A percentile compares a stretch with the other conserved stretches of the same genome.
These are phyloP conservation scores for Blastomyces emzantsi DNA, from an alignment of 2,329 filamentous ascomycete genomes.

Conservation along the genomic window DNA sequence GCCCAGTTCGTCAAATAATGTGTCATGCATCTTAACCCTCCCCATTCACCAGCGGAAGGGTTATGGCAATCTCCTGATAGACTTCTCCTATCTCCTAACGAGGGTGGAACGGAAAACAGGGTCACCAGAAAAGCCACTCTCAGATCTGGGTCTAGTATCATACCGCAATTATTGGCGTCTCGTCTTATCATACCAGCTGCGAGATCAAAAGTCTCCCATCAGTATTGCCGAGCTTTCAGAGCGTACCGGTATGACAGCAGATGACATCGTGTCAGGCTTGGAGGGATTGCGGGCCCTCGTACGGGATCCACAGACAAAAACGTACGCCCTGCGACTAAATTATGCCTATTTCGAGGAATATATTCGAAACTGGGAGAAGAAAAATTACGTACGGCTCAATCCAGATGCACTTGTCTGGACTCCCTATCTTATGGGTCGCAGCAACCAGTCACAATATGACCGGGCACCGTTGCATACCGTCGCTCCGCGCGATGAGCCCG, in stretches of 20 bases:
- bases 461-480: slow-evolving; percentile 77
- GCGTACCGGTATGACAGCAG: slow-evolving; percentile 87
- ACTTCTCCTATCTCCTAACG: slow-evolving; percentile 95
- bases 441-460: slow-evolving; percentile 73
- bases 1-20: slow-evolving; percentile 89
- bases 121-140: slow-evolving; percentile 92
- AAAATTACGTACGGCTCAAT: slow-evolving; percentile 78
- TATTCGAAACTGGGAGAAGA: slow-evolving; percentile 78
- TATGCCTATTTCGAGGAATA: slow-evolving; percentile 78
- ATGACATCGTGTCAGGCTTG: slow-evolving; percentile 89
- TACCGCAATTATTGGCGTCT: slow-evolving; percentile 97
- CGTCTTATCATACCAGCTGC: slow-evolving; percentile 73
- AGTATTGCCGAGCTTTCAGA: slow-evolving; percentile 56
- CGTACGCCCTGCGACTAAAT: slow-evolving; percentile 85
- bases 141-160: slow-evolving; percentile 94
- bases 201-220: slow-evolving; percentile 51
- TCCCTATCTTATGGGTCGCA: slow-evolving; percentile 90
- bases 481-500: slow-evolving; percentile 71
- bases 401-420: slow-evolving; percentile 82
- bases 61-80: slow-evolving; percentile 92
- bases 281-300: slow-evolving; percentile 85
- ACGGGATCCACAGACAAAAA: slow-evolving; percentile 75
- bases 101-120: slow-evolving; percentile 88
- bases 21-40: slow-evolving; percentile 91
- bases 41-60: slow-evolving; percentile 96